Base-by-base conservation (phyloP, 106 monocot genomes). In the Dioscorea dumetorum region DNA sequence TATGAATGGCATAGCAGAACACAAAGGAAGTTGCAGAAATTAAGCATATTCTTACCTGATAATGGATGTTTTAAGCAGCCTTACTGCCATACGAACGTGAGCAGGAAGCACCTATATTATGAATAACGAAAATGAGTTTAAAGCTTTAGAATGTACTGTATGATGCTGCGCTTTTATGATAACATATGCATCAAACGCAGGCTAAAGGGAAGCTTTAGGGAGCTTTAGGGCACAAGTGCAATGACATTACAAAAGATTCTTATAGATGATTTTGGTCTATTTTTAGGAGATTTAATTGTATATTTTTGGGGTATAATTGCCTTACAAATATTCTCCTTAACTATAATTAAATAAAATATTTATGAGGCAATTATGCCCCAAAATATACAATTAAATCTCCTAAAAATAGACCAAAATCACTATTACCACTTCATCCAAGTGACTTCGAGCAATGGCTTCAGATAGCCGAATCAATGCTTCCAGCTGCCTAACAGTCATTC, bases 401-500 rank as follows among this genome's bases (percentile, higher is more conserved):
- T 28, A 81, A 28, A 28, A 28, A 28, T 28, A 28, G 1, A 3
- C 28, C 28, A 28, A 28, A 28, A 28, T 28, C 28, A 28, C 28
- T 28, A 28, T 22, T 72, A 99, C 97, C 71, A 75, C 64, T 79
- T 72, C 81, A 48, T 99, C 92, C 70, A 92, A 66, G 61, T 99
- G 90, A 75, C 78, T 81, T 75, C 97, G 73, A 63, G 92, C 89
- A 83, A 93, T 89, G 57, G 97, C 89, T 85, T 99, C 97, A 65
- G 97, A 99, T 16, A 99, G 69, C 75, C 97, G 78, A 69, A 99
- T 83, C 74, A 99, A 74, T 60, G 97, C 97, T 64, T 99, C 97
- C 4, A 99, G 83, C 63, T 92, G 97, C 72, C 92, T 87, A 58
- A 99, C 97, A 28, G 97, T 99, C 97, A 99, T 99, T 69, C 97